These are phyloP conservation scores for Luffa aegyptiaca DNA, from an alignment of 306 rosid genomes.

Conservation along the genomic window DNA sequence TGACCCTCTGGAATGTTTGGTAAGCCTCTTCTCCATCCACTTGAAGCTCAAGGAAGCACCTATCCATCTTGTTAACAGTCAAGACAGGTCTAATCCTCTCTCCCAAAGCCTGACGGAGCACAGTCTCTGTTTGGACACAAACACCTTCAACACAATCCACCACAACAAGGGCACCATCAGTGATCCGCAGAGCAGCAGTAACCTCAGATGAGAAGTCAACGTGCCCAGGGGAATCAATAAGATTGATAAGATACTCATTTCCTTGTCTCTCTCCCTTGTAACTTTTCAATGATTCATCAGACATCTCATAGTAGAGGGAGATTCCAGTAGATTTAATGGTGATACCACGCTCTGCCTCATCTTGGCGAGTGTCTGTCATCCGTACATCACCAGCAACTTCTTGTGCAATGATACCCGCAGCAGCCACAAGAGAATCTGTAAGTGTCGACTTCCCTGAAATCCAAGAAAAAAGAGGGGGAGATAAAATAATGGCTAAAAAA, in stretches of 20 bases:
- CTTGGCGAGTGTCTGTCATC: conserved; percentile 84
- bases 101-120: conserved; percentile 82
- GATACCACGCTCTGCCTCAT: conserved; percentile 96
- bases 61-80: conserved; percentile 93
- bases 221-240: conserved; percentile 88
- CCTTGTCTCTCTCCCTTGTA: conserved; percentile 65
- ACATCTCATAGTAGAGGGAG: conserved; percentile 87
- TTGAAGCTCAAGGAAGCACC: conserved; percentile 93
- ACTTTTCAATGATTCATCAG: conserved; percentile 34
- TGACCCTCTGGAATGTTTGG: conserved; percentile 66
- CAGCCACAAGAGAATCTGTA: conserved; percentile 90
- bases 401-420: conserved; percentile 91
- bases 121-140: conserved; percentile 88
- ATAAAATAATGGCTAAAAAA: neutral
- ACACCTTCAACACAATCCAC: conserved; percentile 93
- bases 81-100: conserved; percentile 85
- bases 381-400: conserved; percentile 93
- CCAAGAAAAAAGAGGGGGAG: neutral
- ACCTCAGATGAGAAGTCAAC: conserved; percentile 93
- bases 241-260: conserved; percentile 88
- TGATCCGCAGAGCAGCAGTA: conserved; percentile 92
- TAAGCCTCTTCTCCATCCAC: conserved; percentile 96
- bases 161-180: conserved; percentile 89
- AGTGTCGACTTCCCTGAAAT: conserved; percentile 66
- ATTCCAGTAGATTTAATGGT: conserved; percentile 90